These are phyloP conservation scores for Yarrowia divulgata DNA, from an alignment of 805 yeast genomes.

Conservation along the genomic window DNA sequence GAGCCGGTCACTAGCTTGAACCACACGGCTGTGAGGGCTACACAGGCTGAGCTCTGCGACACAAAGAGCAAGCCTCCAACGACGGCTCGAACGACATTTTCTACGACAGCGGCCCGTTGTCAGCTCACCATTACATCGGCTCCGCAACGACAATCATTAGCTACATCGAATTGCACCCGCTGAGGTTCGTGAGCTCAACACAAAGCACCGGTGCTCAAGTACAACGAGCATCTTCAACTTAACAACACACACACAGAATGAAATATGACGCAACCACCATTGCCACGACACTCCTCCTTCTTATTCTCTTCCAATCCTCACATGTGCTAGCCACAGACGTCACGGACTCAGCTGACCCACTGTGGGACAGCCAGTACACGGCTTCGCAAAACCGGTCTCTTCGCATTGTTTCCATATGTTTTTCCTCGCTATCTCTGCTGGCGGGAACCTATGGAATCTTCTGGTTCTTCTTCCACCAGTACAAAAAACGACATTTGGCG, in stretches of 20 bases:
- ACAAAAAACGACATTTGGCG: constrained; percentile 3
- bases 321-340: constrained; percentile 10
- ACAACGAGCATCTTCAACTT: no score
- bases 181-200: no score
- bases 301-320: constrained; percentile 6
- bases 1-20: no score
- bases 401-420: constrained; percentile 22
- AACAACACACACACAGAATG: constrained; percentile 17
- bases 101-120: no score
- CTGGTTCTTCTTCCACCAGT: constrained; percentile 31
- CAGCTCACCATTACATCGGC: no score
- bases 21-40: no score
- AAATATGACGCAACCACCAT: constrained; percentile 23
- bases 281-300: constrained; percentile 13
- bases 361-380: constrained; percentile 33
- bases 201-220: no score
- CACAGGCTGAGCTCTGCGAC: no score
- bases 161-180: no score
- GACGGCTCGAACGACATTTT: no score
- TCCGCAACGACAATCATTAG: no score
- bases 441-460: constrained; percentile 24
- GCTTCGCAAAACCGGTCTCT: constrained; percentile 20
- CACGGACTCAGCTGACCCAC: neutral
- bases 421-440: constrained; percentile 8
- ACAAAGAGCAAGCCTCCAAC: no score